Evolutionary conservation across 2,329 filamentous ascomycete genomes (phyloP), one percentile per base, ranked within the genome.

Genomic region (Endoconidiophora polonica): DNA sequence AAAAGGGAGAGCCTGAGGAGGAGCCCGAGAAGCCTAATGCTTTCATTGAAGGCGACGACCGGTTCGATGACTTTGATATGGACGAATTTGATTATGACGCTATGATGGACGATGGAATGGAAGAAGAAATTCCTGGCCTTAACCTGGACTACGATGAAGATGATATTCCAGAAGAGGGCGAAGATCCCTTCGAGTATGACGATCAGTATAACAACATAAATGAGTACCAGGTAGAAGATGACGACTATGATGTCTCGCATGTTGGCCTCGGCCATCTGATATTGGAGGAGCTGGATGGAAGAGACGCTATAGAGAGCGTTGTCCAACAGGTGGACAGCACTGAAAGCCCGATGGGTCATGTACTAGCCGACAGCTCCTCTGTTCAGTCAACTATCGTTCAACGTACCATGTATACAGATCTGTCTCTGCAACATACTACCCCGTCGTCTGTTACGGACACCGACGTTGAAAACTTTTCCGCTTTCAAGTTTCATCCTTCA

Each of bases 111-210:
- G 77, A 80, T 46, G 79, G 76, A 55, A 77, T 73, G 0, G 64
- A 78, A 2, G 80, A 84, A 55, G 81, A 84, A 60, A 82, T 83
- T 24, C 79, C 79, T 0, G 74, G 73, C 2, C 63, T 71, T n/a
- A 66, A 76, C 58, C 67, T 64, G 3, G 70, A 73, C 52, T 63
- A 63, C 24, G 63, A 68, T 7, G 65, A 70, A 18, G 65, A 65
- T n/a, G 63, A 66, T 10, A 63, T 66, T 22, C 60, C 65, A 14
- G 62, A 64, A 44, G 54, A 55, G 24, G 54, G 58, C 20, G 59
- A 60, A 24, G 61, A 62, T 16, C 57, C 57, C 47, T 57, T 57
- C 12, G 58, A 63, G 10, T 59, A 62, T 18, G 59, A 60, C 9
- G 57, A 60, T 4, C 36, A 46, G 18, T 53, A 53, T 26, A n/a